Evolutionary conservation across 2,329 filamentous ascomycete species (phyloP), one percentile per base, ranked within the genome.

Genomic region (Beauveria brongniartii): DNA sequence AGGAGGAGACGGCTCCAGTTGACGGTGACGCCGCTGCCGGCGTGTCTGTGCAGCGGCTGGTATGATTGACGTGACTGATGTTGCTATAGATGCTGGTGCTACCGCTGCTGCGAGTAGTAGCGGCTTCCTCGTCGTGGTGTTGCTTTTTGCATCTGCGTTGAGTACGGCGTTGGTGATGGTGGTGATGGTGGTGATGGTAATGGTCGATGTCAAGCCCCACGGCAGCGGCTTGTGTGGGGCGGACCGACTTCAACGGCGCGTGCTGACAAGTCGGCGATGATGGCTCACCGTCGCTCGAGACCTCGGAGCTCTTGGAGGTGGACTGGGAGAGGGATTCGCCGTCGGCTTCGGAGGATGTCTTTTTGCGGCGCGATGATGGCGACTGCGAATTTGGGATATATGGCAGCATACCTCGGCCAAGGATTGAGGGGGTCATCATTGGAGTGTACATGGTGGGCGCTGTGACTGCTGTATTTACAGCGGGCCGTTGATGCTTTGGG

Each of bases 181-280:
- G 28, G n/a, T 51, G 48, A 40, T 37, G 50, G 24, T 24, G 28
- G 30, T 37, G 50, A 12, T 16, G 50, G 30, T 16, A n/a, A 16
- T 22, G 30, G 48, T 12, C 48, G 34, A 52, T 20, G 37, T 53
- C 43, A 18, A 16, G 50, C 41, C 50, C 58, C 58, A 60, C 58
- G 58, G 48, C 57, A 47, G 41, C 57, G 57, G 50, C 50, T 26
- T 58, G n/a, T 20, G 46, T 47, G 55, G 46, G 55, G 51, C 50
- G 58, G 41, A 28, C 58, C 50, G 43, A 24, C 51, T 54, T 22
- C 43, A 48, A 55, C 50, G 50, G 58, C 50, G 58, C 18, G 2
- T 43, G 34, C 9, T 51, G 55, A 22, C 41, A 60, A 28, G 50
- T 14, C 37, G 43, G 50, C 9, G 57, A 59, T 14, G 57, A 26